A percentile compares a stretch with the other conserved stretches of the same genome.
Evolutionary conservation across 306 rosid genomes (phyloP).

Genomic region (Vicia villosa): DNA sequence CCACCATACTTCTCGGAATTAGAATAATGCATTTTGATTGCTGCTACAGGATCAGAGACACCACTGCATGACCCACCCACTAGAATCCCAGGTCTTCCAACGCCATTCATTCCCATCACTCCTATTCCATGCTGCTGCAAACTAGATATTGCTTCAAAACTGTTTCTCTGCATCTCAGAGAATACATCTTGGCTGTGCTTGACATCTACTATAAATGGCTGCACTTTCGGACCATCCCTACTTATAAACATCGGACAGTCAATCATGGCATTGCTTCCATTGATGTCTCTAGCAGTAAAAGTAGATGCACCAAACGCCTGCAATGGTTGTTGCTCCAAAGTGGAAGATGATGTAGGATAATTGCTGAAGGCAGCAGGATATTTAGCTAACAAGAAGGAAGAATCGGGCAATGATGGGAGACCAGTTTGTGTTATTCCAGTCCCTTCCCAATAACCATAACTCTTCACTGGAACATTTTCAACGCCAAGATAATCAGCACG

Average conservation of each 20-base stretch:
- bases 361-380: slow-evolving; percentile 86
- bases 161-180: slow-evolving; percentile 66
- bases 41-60: slow-evolving; percentile 90
- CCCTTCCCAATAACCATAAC: slow-evolving; percentile 76
- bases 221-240: slow-evolving; percentile 61
- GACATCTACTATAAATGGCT: slow-evolving; percentile 71
- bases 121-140: slow-evolving; percentile 80
- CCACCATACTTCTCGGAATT: slow-evolving; percentile 69
- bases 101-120: slow-evolving; percentile 72
- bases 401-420: slow-evolving; percentile 69
- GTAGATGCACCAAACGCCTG: slow-evolving; percentile 51
- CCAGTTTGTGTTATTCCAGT: slow-evolving; percentile 63
- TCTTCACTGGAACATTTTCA: slow-evolving; percentile 66
- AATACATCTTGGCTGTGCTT: slow-evolving; percentile 63
- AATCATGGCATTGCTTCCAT: slow-evolving; percentile 59
- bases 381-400: slow-evolving; percentile 73
- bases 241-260: slow-evolving; percentile 66
- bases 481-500: slow-evolving; percentile 44
- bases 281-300: slow-evolving; percentile 57
- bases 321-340: slow-evolving; percentile 62
- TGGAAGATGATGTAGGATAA: slow-evolving; percentile 52
- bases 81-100: slow-evolving; percentile 71
- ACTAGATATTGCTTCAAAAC: slow-evolving; percentile 68
- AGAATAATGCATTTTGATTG: slow-evolving; percentile 83
- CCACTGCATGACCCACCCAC: slow-evolving; percentile 71